Evolutionary conservation across 371 early-diverging fungal species (phyloP).

Genomic region (Furculomyces boomerangus): DNA sequence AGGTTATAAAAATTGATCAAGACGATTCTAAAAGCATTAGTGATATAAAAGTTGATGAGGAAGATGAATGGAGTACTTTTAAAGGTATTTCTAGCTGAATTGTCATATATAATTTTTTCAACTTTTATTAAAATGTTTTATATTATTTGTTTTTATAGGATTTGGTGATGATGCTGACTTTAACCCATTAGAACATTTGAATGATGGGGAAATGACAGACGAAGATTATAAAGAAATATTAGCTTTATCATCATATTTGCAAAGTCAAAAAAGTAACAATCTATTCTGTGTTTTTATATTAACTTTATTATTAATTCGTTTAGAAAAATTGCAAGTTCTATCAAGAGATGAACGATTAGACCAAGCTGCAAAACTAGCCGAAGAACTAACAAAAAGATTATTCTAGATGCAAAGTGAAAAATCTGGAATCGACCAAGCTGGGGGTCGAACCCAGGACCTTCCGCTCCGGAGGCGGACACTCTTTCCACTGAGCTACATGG

Average conservation of each 20-base stretch:
- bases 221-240: too few species aligned
- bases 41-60: not conserved
- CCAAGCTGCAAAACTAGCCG: not conserved
- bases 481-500: conserved; percentile 5
- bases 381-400: not conserved
- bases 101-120: not conserved
- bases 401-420: not conserved
- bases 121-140: too few species aligned
- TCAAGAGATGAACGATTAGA: not conserved
- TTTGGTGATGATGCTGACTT: too few species aligned
- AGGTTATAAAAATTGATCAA: not conserved
- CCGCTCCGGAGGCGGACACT: conserved; percentile 4
- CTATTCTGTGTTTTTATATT: too few species aligned
- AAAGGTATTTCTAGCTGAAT: not conserved
- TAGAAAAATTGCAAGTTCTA: not conserved
- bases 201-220: too few species aligned
- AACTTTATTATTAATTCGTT: too few species aligned
- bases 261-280: too few species aligned
- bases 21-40: not conserved
- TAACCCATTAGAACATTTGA: too few species aligned
- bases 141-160: too few species aligned
- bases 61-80: not conserved
- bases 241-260: too few species aligned
- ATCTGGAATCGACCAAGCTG: conserved; percentile 4
- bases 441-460: conserved; percentile 6